Evolutionary conservation across 208 protist genomes (phyloP), one percentile per base, ranked within the genome.

Genomic region (Trypanosoma conorhini): DNA sequence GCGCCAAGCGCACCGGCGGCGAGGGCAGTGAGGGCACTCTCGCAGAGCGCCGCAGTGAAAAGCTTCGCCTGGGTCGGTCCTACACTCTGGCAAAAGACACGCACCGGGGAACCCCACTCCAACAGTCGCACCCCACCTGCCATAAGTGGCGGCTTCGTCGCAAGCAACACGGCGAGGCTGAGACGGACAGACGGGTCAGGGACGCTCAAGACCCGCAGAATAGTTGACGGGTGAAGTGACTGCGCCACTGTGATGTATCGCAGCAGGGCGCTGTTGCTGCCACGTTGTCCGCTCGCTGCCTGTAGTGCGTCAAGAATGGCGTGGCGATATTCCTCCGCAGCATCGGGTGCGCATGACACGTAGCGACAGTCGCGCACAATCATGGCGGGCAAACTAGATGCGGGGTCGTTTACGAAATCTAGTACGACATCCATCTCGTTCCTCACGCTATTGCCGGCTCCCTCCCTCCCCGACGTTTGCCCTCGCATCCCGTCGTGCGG

Each of bases 161-260:
- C 63, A 21, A 94, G 80, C 0, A 88, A 33, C 46, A 62, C 64
- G 0, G 74, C 67, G 13, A 74, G 24, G 24, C 22, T 54, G 2
- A 76, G 35, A 54, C 63, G 58, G 9, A 65, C 28, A 56, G 46
- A 56, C 4, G 42, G 10, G 42, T 76, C 33, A 8, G 9, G 0
- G 5, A 62, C 31, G 42, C 46, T 50, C 26, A 93, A 33, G 17
- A 83, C 61, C 12, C 44, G 66, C 8, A 91, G 71, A 22, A 87
- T 79, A 10, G 87, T 91, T 67, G 76, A 81, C 15, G 86, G 85
- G 67, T 95, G 89, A 8, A 92, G 40, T 7, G 89, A 87, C 63
- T 86, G 80, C 0, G 87, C 86, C 3, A 85, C 55, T n/a, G 63
- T 46, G 42, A 78, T 69, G 78, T 95, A 95, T 15, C 76, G 82